Base-by-base conservation (phyloP, 2,329 filamentous ascomycete species). In the Paecilomyces fulvus region DNA sequence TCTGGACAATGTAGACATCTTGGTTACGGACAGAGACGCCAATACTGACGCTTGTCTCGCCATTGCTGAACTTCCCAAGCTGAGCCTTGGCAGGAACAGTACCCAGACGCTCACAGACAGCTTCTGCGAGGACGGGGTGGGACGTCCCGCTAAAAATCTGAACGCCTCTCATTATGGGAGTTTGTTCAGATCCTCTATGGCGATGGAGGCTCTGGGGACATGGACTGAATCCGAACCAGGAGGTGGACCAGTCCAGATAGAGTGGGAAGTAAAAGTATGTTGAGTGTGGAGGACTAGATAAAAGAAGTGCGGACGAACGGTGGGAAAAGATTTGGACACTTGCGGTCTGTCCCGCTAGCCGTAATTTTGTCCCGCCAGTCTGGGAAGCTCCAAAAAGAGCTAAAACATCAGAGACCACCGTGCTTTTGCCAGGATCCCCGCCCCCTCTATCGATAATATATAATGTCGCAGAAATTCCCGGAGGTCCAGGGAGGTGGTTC, bases 1-100 rank as follows among this genome's bases (percentile, higher is more conserved):
- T 97, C 79, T 99, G 94, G 59, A 99, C 88, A 71, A 99, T 92
- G 74, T 97, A 99, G 67, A 99, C 92, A 82, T 99, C 92, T 75
- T 97, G 95, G 72, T 99, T 95, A 65, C 94, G 89, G 63, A 99
- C 91, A 25, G 85, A 87, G 53, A 73, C 74, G 37, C 83, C 81
- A 65, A 88, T 85, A 67, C 85, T 82, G 62, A 88, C 85, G 56
- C 82, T 84, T 51, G 84, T 88, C 76, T 88, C 85, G 60, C 85
- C 85, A 73, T 87, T 87, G 73, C 80, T 81, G 70, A 87, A 87
- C 69, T 87, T 86, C 61, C 81, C 79, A 62, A 87, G 75, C 59
- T 83, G 79, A 61, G 82, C 84, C 59, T 80, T 79, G 53, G 82
- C 80, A 25, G 80, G 80, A 58, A 79, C 77, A 62, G 80, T 81